phyloP scores from a whole-genome alignment of 2,329 filamentous ascomycete species.

The Albifimbria verrucaria region DNA sequence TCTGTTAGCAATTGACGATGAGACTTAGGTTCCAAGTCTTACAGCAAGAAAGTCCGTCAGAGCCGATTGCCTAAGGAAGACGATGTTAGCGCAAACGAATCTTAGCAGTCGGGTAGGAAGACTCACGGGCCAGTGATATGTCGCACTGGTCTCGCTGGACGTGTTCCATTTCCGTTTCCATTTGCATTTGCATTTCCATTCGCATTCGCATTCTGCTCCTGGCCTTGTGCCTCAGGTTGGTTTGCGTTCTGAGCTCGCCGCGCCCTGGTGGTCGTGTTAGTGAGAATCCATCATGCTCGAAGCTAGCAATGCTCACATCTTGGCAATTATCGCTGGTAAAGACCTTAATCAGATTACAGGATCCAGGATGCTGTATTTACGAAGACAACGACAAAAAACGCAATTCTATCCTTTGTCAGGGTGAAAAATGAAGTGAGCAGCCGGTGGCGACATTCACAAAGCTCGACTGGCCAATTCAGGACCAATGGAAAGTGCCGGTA shows the following conservation, averaged over 20 bases:
- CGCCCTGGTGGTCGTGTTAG: slow-evolving; percentile 4
- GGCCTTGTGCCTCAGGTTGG: too few species aligned
- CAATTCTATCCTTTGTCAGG: too few species aligned
- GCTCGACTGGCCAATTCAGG: slow-evolving; percentile 16
- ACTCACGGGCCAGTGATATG: slow-evolving; percentile 38
- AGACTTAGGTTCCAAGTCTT: slow-evolving; percentile 12
- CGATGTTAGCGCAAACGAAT: slow-evolving; percentile 11
- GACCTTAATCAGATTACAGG: too few species aligned
- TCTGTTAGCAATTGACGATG: slow-evolving; percentile 14
- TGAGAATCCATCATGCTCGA: background rate
- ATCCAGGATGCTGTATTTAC: too few species aligned
- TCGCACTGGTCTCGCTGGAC: slow-evolving; percentile 20
- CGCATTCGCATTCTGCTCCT: slow-evolving; percentile 11
- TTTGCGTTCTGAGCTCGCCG: too few species aligned
- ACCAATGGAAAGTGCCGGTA: slow-evolving; percentile 5
- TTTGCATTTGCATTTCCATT: slow-evolving; percentile 1
- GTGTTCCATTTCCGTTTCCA: slow-evolving; percentile 10
- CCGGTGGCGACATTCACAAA: slow-evolving; percentile 17
- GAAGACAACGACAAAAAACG: too few species aligned
- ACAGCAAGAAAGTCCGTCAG: slow-evolving; percentile 52
- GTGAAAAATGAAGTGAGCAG: background rate
- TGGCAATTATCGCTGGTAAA: background rate
- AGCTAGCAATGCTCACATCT: background rate
- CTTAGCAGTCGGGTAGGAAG: too few species aligned
- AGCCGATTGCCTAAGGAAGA: slow-evolving; percentile 41